phyloP scores from a whole-genome alignment of 2,329 filamentous ascomycete species.

The Xylariaceae sp. region DNA sequence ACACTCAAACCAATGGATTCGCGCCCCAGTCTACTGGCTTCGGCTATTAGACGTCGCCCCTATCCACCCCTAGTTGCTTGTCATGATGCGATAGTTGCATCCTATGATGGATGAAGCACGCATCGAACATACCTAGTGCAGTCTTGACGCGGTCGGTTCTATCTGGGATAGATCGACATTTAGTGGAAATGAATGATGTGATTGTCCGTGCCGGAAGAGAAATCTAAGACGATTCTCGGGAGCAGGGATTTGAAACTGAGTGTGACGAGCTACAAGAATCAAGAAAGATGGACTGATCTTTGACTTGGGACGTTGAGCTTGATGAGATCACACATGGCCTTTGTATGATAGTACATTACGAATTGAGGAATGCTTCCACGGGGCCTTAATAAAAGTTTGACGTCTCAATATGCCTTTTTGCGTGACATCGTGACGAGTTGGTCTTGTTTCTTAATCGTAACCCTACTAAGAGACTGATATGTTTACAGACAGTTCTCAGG shows the following conservation, averaged over 20 bases:
- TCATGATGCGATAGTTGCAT: constrained; percentile 6
- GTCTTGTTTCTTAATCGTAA: neutral
- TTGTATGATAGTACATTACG: constrained; percentile 30
- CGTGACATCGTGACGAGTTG: neutral
- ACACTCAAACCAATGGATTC: constrained; percentile 79
- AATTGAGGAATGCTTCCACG: constrained; percentile 14
- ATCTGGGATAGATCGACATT: constrained; percentile 2
- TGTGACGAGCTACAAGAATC: constrained; percentile 11
- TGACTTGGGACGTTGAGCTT: constrained; percentile 15
- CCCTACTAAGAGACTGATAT: neutral
- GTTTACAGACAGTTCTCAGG: too few species aligned
- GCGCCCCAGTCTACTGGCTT: constrained; percentile 83
- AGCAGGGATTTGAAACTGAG: constrained; percentile 9
- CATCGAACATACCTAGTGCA: constrained; percentile 1
- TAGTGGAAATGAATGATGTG: neutral
- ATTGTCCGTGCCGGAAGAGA: constrained; percentile 12
- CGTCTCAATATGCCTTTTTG: constrained; percentile 24
- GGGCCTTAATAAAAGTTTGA: constrained; percentile 47
- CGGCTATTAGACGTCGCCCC: constrained; percentile 44
- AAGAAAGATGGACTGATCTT: constrained; percentile 12
- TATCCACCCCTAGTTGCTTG: constrained; percentile 18
- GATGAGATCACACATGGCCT: constrained; percentile 19
- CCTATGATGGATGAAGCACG: neutral
- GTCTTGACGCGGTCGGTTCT: constrained; percentile 1
- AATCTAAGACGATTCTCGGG: constrained; percentile 4